phyloP scores from a whole-genome alignment of 2,329 filamentous ascomycete species.

The Hypoxylon sp. region DNA sequence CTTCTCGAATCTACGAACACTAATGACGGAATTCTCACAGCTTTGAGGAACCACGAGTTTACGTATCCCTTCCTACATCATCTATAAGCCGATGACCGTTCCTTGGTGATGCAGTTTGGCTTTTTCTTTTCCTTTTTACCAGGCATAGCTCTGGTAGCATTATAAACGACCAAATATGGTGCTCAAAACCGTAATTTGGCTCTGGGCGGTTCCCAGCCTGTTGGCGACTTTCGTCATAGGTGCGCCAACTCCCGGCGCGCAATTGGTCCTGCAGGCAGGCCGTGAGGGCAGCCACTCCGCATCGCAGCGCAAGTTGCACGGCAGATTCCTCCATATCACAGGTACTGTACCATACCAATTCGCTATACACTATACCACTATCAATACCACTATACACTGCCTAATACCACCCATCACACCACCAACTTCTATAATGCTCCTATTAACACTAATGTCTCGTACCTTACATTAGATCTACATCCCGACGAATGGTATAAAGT shows the following conservation, averaged over 20 bases:
- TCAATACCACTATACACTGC: conserved; percentile 6
- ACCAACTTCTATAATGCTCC: conserved; percentile 39
- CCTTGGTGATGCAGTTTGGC: conserved; percentile 20
- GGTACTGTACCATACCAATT: conserved; percentile 63
- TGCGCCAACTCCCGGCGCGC: conserved; percentile 47
- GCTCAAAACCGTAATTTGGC: conserved; percentile 41
- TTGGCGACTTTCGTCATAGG: conserved; percentile 49
- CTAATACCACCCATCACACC: conserved; percentile 17
- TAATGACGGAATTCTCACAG: conserved; percentile 37
- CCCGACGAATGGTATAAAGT: conserved; percentile 89
- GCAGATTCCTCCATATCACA: conserved; percentile 89
- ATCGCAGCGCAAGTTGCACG: conserved; percentile 68
- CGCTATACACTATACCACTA: too few relatives aligned
- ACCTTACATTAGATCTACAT: conserved; percentile 79
- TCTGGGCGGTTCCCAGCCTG: conserved; percentile 48
- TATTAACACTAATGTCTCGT: conserved; percentile 34
- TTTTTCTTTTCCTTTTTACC: conserved; percentile 20
- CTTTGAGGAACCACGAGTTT: conserved; percentile 29
- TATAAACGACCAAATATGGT: conserved; percentile 45
- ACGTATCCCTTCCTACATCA: conserved; percentile 10
- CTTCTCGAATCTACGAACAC: conserved; percentile 36
- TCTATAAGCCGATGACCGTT: conserved; percentile 24
- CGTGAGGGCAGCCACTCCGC: conserved; percentile 44
- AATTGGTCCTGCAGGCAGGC: conserved; percentile 50
- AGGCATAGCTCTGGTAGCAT: conserved; percentile 41